Base-by-base conservation (phyloP, 164 flowering plant genomes). In the Saururus chinensis region DNA sequence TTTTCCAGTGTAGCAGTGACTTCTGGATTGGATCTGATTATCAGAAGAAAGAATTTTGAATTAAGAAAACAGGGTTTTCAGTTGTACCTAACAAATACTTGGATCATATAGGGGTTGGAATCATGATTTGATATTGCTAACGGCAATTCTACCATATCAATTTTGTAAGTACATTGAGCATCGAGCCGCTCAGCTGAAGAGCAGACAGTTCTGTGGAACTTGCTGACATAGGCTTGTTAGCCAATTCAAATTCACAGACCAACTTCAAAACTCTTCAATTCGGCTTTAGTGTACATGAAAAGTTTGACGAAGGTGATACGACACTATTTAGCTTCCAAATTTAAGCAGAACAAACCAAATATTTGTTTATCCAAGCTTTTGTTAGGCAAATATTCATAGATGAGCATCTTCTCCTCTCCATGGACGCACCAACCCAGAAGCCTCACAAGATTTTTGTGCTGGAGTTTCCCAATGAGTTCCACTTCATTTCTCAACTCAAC, bases 371-470 rank as follows among this genome's bases (percentile, higher is more conserved):
- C 63, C 12, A 60, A 22, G 54, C 63, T 45, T 60, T 60, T 60
- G 63, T 48, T 60, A 0, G 55, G 54, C 55, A 61, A 9, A 26
- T 61, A 61, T 26, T 61, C 63, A 61, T 60, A 61, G 20, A 48
- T 25, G 11, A 49, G 22, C 40, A 61, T 49, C 22, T 61, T 61
- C 17, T 49, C 63, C 17, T 61, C 63, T 24, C 51, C 20, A 30
- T 24, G 19, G 17, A 23, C 0, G 40, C 16, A 61, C 23, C 35
- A 48, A 17, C 63, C 63, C 19, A 61, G 10, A 0, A 61, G 53
- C 41, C 25, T 48, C 20, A 61, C 63, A 49, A 60, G 56, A 23
- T 19, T 61, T 17, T 37, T 61, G 54, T 61, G 63, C 51, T 49
- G 54, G 19, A 61, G 63, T 48, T 61, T 61, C 22, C 11, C 22